These are phyloP conservation scores for Gastrolobium villosum DNA, from an alignment of 306 rosid species.

Conservation along the genomic window DNA sequence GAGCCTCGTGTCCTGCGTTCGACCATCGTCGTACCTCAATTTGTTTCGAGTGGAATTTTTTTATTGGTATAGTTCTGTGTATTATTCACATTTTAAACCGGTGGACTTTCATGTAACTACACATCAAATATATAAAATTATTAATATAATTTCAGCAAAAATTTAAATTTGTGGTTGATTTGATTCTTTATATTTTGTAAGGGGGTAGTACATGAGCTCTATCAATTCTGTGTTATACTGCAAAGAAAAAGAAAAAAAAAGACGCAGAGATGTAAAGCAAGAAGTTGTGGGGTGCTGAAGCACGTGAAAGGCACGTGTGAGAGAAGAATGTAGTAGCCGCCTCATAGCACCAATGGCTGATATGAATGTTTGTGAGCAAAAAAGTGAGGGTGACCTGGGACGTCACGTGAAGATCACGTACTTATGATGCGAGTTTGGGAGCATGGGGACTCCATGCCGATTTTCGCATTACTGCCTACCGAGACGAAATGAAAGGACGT, in stretches of 20 bases:
- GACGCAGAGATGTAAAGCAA: not conserved
- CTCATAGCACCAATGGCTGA: constrained; percentile 35
- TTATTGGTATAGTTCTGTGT: too few species aligned
- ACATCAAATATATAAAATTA: too few species aligned
- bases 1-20: too few species aligned
- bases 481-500: not conserved
- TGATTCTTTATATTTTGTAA: too few species aligned
- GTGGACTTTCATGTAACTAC: too few species aligned
- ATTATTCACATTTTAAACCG: too few species aligned
- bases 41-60: too few species aligned
- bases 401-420: constrained; percentile 1
- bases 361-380: too few species aligned
- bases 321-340: constrained; percentile 39
- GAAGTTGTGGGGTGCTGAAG: not conserved
- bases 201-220: not conserved
- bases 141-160: too few species aligned
- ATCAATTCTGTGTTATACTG: constrained; percentile 14
- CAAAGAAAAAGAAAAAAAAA: not conserved
- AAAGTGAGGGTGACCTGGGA: constrained; percentile 11
- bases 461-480: not conserved
- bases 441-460: not conserved
- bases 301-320: constrained; percentile 48
- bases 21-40: too few species aligned
- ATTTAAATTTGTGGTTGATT: too few species aligned
- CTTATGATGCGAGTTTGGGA: not conserved